Evolutionary conservation across 345 rosid species (phyloP).

Genomic region (Pistacia integerrima): DNA sequence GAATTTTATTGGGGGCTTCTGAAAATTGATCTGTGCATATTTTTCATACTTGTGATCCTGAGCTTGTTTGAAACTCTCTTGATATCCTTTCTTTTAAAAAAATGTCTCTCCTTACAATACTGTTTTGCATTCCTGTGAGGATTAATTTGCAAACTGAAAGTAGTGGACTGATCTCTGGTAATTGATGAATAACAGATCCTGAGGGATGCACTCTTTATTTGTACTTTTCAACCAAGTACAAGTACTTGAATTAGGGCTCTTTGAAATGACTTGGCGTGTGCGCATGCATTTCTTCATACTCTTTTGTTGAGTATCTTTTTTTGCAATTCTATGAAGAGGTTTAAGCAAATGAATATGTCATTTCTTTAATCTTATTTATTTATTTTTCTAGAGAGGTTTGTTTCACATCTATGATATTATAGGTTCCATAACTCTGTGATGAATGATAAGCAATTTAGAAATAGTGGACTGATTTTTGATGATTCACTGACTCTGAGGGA

Average conservation of each 20-base stretch:
- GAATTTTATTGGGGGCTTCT: not conserved
- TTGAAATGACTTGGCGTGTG: no score
- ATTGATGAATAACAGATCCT: not conserved
- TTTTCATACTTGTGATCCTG: not conserved
- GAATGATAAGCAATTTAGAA: no score
- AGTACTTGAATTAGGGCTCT: not conserved
- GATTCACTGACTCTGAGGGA: no score
- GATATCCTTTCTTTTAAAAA: not conserved
- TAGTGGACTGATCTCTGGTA: not conserved
- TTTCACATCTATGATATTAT: no score
- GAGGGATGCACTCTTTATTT: not conserved
- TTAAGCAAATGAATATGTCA: no score
- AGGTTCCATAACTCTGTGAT: no score
- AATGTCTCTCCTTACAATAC: not conserved
- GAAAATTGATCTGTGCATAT: not conserved
- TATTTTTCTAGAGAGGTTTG: no score
- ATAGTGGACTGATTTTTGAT: no score
- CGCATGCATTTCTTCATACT: no score
- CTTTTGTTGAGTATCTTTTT: not conserved
- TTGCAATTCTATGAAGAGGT: not conserved
- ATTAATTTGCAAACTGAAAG: not conserved
- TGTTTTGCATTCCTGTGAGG: not conserved
- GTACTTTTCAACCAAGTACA: no score
- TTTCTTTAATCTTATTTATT: no score
- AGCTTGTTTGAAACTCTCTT: not conserved